These are phyloP conservation scores for Rehmannia glutinosa DNA, from an alignment of 257 asterid species.

Conservation along the genomic window DNA sequence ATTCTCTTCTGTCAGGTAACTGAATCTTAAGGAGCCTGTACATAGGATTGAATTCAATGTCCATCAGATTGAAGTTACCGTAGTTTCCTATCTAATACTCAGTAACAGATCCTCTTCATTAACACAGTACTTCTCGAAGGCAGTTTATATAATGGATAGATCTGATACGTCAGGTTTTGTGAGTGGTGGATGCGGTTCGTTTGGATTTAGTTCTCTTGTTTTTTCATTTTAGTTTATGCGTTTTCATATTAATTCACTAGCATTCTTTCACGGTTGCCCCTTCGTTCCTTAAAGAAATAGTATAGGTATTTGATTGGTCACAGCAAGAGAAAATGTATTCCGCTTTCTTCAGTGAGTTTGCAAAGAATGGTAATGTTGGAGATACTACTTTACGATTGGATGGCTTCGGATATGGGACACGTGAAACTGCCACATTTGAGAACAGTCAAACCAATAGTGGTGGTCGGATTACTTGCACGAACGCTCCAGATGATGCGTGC, in stretches of 20 bases:
- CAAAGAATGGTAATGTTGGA: constrained; percentile 33
- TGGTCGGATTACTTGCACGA: constrained; percentile 23
- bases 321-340: constrained; percentile 31
- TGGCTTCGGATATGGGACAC: constrained; percentile 69
- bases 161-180: constrained; percentile 85
- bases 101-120: constrained; percentile 14
- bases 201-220: constrained; percentile 29
- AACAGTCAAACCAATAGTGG: constrained; percentile 28
- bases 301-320: constrained; percentile 28
- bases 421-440: constrained; percentile 30
- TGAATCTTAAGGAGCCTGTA: constrained; percentile 10
- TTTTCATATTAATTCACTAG: constrained; percentile 20
- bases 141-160: constrained; percentile 62
- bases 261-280: constrained; percentile 16
- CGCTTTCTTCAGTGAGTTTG: constrained; percentile 35
- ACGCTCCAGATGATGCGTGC: constrained; percentile 74
- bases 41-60: constrained; percentile 17
- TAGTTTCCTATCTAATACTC: constrained; percentile 1
- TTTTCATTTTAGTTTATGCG: constrained; percentile 49
- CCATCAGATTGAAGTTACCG: constrained; percentile 4
- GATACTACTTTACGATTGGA: constrained; percentile 78
- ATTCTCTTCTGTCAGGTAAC: constrained; percentile 41
- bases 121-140: constrained; percentile 16
- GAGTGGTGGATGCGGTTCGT: constrained; percentile 70
- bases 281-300: constrained; percentile 18